Percentiles rank a stretch among this genome's conserved stretches.
Conservation (phyloP, 805 yeast species). For the Yarrowia deformans region DNA sequence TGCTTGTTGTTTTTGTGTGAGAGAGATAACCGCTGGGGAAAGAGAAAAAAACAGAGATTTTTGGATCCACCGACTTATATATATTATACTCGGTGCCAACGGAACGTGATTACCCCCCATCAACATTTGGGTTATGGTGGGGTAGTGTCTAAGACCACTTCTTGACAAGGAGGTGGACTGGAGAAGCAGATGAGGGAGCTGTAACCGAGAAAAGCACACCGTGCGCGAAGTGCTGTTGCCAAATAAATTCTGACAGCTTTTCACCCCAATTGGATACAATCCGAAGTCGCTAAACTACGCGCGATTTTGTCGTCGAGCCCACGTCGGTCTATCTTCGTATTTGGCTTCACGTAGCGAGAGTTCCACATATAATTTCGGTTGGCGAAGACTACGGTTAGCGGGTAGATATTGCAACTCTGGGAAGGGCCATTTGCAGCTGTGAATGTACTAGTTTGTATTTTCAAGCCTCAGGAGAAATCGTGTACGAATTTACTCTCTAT, state of each 20-base stretch:
- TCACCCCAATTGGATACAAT: background rate
- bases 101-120: constrained; percentile 34
- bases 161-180: background rate
- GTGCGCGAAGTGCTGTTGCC: background rate
- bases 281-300: background rate
- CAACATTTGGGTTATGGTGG: constrained; percentile 24
- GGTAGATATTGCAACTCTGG: background rate
- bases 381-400: constrained; percentile 9
- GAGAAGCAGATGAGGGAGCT: background rate
- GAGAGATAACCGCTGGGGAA: constrained; percentile 1
- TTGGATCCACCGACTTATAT: background rate
- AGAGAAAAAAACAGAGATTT: background rate
- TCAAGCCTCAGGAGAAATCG: background rate
- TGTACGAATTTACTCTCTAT: background rate
- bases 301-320: constrained; percentile 3
- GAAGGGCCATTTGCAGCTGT: background rate
- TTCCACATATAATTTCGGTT: constrained; percentile 9
- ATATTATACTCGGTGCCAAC: constrained; percentile 1
- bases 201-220: background rate
- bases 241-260: background rate
- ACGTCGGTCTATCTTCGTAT: background rate
- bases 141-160: constrained; percentile 27
- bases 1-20: background rate
- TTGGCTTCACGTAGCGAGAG: constrained; percentile 1
- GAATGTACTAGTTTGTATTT: background rate